phyloP scores from a whole-genome alignment of 2,329 filamentous ascomycete species.

The Botrytis galanthina region DNA sequence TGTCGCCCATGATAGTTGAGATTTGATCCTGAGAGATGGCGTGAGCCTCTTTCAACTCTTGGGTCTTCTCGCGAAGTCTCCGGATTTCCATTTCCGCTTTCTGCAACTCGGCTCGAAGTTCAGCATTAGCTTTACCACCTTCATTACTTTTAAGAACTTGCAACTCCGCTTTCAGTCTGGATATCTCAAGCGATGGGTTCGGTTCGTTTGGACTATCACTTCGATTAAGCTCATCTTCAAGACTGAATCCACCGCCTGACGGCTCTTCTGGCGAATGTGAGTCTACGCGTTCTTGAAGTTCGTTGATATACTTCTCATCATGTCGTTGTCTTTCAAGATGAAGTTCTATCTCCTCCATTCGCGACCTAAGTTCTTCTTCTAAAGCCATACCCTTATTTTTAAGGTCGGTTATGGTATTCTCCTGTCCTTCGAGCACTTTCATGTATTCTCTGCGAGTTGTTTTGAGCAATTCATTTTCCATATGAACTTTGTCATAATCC shows the following conservation, averaged over 20 bases:
- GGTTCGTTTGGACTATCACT: slow-evolving; percentile 40
- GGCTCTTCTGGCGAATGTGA: slow-evolving; percentile 26
- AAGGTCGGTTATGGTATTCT: slow-evolving; percentile 37
- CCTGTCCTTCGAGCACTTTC: slow-evolving; percentile 39
- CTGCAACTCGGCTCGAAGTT: slow-evolving; percentile 56
- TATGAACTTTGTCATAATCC: slow-evolving; percentile 36
- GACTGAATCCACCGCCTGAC: slow-evolving; percentile 41
- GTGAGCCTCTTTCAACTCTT: slow-evolving; percentile 57
- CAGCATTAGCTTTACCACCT: slow-evolving; percentile 53
- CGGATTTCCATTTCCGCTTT: slow-evolving; percentile 51
- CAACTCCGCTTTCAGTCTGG: slow-evolving; percentile 61
- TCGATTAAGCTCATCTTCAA: slow-evolving; percentile 59
- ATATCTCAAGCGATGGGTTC: slow-evolving; percentile 50
- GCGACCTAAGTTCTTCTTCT: slow-evolving; percentile 43
- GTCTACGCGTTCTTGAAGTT: slow-evolving; percentile 17
- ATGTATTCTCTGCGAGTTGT: slow-evolving; percentile 42
- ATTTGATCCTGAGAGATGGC: slow-evolving; percentile 58
- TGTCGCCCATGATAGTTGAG: slow-evolving; percentile 50
- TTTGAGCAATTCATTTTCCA: slow-evolving; percentile 37
- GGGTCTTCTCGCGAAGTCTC: slow-evolving; percentile 53
- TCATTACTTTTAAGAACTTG: slow-evolving; percentile 55
- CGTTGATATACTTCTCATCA: slow-evolving; percentile 43
- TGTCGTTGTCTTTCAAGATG: slow-evolving; percentile 44
- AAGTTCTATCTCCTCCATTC: slow-evolving; percentile 30
- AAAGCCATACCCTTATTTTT: slow-evolving; percentile 45